Base-by-base conservation (phyloP, 202 grass and related monocot species). In the Sporobolus alterniflorus region DNA sequence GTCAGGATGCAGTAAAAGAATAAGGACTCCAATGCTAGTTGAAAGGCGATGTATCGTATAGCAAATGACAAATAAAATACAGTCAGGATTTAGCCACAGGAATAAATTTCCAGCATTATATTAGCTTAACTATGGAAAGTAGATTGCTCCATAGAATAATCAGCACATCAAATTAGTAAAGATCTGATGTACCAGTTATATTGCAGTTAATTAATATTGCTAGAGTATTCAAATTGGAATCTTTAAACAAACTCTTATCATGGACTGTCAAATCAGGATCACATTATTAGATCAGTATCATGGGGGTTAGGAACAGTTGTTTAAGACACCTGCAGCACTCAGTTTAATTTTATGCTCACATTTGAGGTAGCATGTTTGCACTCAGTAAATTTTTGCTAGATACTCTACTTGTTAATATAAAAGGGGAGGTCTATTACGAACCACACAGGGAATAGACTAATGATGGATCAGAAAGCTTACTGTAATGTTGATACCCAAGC, bases 401-500 rank as follows among this genome's bases (percentile, higher is more conserved):
- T 42, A 75, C 42, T 48, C 24, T 18, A 24, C 7, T 33, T 54
- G 62, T n/a, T 40, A 57, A 66, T 54, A 80, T 74, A 73, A 16
- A 36, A 63, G 30, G 42, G 3, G 1, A 67, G 71, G 29, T 33
- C 46, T 82, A 42, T n/a, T 55, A 72, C 22, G 25, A 77, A 40
- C 2, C 7, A 11, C 31, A 52, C 9, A 64, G 16, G 32, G 12
- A 43, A 44, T 73, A 42, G 10, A 86, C 65, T 82, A 3, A 34
- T 64, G 31, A 81, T 64, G 64, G 67, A 79, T 82, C 69, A 68
- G 77, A 50, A 89, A 67, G 61, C 93, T 92, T 99, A 99, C 93
- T 89, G 89, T 81, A 99, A 86, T 64, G 93, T 92, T 73, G 96
- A 94, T 71, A 96, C 85, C 91, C 96, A 99, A 83, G 93, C 93